Evolutionary conservation across 2,329 filamentous ascomycete genomes (phyloP).

Genomic region (Phaeoacremonium minimum): DNA sequence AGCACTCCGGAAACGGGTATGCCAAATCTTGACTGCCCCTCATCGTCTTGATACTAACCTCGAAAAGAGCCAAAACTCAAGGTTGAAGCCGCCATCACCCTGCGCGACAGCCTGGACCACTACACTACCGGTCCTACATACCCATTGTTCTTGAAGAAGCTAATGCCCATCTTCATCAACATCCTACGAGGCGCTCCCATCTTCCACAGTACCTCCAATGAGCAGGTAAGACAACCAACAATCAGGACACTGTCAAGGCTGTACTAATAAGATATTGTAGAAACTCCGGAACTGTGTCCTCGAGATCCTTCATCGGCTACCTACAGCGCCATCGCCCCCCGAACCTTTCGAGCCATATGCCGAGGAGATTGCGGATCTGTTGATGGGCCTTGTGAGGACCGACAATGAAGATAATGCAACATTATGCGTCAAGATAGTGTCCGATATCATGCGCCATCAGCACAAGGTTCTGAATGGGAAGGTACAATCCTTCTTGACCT

Average conservation of each 20-base stretch:
- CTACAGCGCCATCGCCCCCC: constrained; percentile 62
- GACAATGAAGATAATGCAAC: constrained; percentile 99
- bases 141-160: constrained; percentile 73
- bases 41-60: background rate
- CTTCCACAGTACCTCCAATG: constrained; percentile 83
- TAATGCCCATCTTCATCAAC: constrained; percentile 85
- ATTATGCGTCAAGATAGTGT: constrained; percentile 96
- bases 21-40: constrained; percentile 14
- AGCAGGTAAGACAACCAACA: constrained; percentile 61
- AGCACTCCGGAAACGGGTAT: constrained; percentile 52
- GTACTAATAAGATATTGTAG: constrained; percentile 32
- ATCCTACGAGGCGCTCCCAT: constrained; percentile 82
- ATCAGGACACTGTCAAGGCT: constrained; percentile 1
- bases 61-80: constrained; percentile 72
- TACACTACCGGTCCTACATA: constrained; percentile 79
- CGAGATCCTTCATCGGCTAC: constrained; percentile 87
- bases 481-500: constrained; percentile 82
- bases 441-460: constrained; percentile 93
- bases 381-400: constrained; percentile 81
- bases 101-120: constrained; percentile 88
- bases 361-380: constrained; percentile 79
- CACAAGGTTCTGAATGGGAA: constrained; percentile 72
- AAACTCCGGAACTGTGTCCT: constrained; percentile 90
- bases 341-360: constrained; percentile 88
- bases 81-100: constrained; percentile 74